These are phyloP conservation scores for Saturnispora gosingensis DNA, from an alignment of 805 yeast species.

Conservation along the genomic window DNA sequence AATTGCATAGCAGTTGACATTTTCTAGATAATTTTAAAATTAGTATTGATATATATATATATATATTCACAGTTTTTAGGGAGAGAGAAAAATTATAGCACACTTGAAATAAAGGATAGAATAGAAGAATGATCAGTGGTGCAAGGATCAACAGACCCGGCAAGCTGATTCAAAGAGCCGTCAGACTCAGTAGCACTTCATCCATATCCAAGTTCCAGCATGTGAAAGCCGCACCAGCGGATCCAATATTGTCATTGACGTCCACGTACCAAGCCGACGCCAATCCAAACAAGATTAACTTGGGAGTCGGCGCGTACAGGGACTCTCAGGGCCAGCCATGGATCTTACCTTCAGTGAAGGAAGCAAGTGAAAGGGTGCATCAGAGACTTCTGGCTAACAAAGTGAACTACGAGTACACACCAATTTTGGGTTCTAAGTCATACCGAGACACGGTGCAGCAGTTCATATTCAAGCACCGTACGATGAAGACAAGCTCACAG, in stretches of 20 bases:
- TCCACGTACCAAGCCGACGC: constrained; percentile 64
- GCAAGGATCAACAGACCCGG: background rate
- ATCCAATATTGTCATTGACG: constrained; percentile 74
- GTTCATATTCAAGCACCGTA: constrained; percentile 51
- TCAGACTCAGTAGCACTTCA: background rate
- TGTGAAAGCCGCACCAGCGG: constrained; percentile 57
- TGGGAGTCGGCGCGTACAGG: constrained; percentile 92
- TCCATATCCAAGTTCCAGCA: background rate
- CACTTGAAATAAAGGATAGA: too few species aligned
- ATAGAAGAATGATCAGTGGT: background rate
- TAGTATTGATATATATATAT: background rate
- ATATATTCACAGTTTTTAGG: too few species aligned
- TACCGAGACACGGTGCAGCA: constrained; percentile 60
- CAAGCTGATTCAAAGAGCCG: background rate
- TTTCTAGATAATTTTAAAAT: background rate
- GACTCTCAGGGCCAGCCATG: constrained; percentile 83
- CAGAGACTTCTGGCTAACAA: constrained; percentile 27
- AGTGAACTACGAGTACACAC: constrained; percentile 75
- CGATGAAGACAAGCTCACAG: constrained; percentile 38
- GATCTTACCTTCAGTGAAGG: constrained; percentile 67
- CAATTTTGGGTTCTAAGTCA: constrained; percentile 68
- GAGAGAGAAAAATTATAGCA: background rate
- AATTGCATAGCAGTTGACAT: background rate
- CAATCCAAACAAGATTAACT: constrained; percentile 44
- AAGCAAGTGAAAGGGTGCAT: constrained; percentile 31